Conservation (phyloP, 2,329 filamentous ascomycete species). For the Ceratocystis alfenasii region DNA sequence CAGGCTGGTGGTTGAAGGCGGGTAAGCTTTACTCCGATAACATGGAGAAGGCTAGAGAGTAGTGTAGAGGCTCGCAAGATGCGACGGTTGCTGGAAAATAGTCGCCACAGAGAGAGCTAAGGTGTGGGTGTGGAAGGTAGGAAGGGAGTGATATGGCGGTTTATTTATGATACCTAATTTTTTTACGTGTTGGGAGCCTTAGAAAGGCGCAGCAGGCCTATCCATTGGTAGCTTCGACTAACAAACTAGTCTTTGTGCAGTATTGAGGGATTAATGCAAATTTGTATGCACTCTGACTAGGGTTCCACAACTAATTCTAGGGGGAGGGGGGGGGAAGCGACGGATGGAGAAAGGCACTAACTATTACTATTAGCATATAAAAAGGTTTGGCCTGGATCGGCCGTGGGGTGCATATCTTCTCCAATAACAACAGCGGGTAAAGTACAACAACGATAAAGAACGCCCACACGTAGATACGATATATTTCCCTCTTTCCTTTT, state of each 20-base stretch:
- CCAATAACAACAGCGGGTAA: background rate
- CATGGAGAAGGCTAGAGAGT: constrained; percentile 31
- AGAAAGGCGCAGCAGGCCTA: background rate
- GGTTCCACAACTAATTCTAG: background rate
- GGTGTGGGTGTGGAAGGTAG: background rate
- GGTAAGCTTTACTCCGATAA: constrained; percentile 31
- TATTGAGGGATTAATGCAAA: background rate
- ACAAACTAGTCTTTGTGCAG: background rate
- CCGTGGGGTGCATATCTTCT: background rate
- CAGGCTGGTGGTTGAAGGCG: constrained; percentile 35
- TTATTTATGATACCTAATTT: background rate
- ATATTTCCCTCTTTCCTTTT: background rate
- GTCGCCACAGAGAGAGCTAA: background rate
- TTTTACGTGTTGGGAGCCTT: background rate
- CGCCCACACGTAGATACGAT: background rate
- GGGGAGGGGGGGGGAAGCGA: too few species aligned
- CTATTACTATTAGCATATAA: background rate
- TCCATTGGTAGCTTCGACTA: background rate
- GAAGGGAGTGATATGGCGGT: background rate
- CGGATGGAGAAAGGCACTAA: background rate
- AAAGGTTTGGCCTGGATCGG: background rate
- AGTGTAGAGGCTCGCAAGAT: constrained; percentile 19
- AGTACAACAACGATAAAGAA: too few species aligned
- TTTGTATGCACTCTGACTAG: background rate
- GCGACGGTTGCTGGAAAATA: background rate